These are phyloP conservation scores for Morella rubra DNA, from an alignment of 306 rosid species.

Conservation along the genomic window DNA sequence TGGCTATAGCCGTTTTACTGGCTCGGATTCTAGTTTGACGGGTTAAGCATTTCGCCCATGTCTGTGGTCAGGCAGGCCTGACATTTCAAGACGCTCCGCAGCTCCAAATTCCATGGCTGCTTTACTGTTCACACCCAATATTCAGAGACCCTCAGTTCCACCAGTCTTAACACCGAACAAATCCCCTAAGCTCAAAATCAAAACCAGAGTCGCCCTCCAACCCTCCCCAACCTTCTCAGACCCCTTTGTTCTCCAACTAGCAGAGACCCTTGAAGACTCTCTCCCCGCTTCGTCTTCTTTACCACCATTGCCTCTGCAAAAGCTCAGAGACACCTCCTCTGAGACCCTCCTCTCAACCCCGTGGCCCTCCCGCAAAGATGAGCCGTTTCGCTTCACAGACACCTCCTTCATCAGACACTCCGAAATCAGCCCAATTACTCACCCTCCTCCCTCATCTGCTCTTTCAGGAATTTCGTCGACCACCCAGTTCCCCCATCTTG, in stretches of 20 bases:
- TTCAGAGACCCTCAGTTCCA: conserved; percentile 36
- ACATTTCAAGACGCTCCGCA: background rate
- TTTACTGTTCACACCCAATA: conserved; percentile 43
- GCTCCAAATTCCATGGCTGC: conserved; percentile 38
- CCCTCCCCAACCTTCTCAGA: conserved; percentile 50
- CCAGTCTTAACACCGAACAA: conserved; percentile 20
- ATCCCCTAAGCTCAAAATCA: conserved; percentile 24
- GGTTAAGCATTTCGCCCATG: background rate
- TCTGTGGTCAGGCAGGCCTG: background rate
- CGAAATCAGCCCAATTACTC: conserved; percentile 55
- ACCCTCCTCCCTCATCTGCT: conserved; percentile 31
- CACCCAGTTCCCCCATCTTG: conserved; percentile 43
- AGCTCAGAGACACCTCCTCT: conserved; percentile 59
- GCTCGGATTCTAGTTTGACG: background rate
- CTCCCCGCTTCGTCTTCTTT: conserved; percentile 43
- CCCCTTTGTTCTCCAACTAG: conserved; percentile 84
- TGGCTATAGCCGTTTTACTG: no score
- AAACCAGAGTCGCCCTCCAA: conserved; percentile 35
- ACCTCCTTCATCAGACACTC: conserved; percentile 67
- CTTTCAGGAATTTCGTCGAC: background rate
- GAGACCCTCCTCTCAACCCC: conserved; percentile 70
- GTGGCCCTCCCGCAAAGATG: conserved; percentile 92
- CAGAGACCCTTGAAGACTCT: conserved; percentile 84
- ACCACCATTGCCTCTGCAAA: conserved; percentile 53
- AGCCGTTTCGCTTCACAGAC: conserved; percentile 89